A percentile compares a stretch with the other conserved stretches of the same genome.
phyloP scores from a whole-genome alignment of 73 alveolate species.

The Stentor coeruleus region DNA sequence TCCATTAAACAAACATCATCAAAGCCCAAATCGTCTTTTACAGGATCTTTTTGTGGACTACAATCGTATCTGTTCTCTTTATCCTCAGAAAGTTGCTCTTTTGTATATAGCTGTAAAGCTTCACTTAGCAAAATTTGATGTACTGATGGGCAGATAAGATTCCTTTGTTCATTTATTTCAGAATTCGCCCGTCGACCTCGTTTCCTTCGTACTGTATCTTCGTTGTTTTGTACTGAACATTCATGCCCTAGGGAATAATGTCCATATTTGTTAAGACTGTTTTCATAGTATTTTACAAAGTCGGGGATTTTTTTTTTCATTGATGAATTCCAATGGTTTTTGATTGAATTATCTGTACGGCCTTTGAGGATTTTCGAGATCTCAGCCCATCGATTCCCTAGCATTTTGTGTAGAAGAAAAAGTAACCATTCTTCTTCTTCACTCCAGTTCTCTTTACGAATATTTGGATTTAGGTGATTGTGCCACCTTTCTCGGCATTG shows the following conservation, averaged over 20 bases:
- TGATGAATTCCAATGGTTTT: conserved; percentile 31
- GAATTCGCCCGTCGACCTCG: conserved; percentile 18
- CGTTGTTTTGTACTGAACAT: not conserved
- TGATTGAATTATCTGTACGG: conserved; percentile 73
- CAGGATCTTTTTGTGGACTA: not conserved
- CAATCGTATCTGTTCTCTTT: not conserved
- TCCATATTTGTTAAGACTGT: not conserved
- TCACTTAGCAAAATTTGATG: not conserved
- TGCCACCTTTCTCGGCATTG: conserved; percentile 99
- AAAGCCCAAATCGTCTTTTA: not conserved
- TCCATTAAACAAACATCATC: conserved; percentile 2
- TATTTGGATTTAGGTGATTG: conserved; percentile 95
- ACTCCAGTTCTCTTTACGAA: conserved; percentile 92
- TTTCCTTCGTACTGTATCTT: conserved; percentile 7
- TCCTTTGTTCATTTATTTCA: conserved; percentile 8
- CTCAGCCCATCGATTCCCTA: conserved; percentile 94
- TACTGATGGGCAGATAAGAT: not conserved
- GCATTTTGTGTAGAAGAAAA: conserved; percentile 79
- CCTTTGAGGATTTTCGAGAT: conserved; percentile 89
- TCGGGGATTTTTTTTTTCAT: conserved; percentile 27
- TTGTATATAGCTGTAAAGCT: not conserved
- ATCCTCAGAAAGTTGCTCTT: not conserved
- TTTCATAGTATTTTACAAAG: not conserved
- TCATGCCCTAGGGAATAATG: not conserved
- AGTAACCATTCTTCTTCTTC: conserved; percentile 97